Base-by-base conservation (phyloP, 1,284 basidiomycete species). In the Fomitopsis pinicola region DNA sequence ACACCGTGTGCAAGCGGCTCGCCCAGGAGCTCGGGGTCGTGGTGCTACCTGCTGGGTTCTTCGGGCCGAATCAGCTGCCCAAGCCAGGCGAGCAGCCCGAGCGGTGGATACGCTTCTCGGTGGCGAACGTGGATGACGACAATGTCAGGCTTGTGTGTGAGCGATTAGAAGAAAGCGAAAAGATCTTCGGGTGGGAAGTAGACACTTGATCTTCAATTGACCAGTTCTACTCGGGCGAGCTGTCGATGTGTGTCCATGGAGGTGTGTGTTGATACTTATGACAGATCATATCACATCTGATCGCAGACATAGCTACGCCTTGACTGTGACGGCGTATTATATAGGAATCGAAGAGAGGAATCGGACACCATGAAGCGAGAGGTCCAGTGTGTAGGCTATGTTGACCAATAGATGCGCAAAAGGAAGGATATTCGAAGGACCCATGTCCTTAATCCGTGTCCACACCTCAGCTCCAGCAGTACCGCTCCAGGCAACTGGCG, bases 71-170 rank as follows among this genome's bases (percentile, higher is more conserved):
- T 40, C 64, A 59, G 69, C 65, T 3, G 72, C 64, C 62, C 62
- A 72, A 52, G 69, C 65, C 3, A 72, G 66, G 63, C 58, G 71
- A 73, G 66, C 78, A 82, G 26, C 73, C 74, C 57, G 78, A 80
- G 59, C 73, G 81, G 55, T 93, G 87, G 87, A 77, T 94, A 15
- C 77, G 92, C 64, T 91, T 94, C 71, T 90, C 90, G 7, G 87
- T 94, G 4, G 90, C 91, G n/a, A 95, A 94, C 71, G 85, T 94
- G 19, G 78, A 80, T 44, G 86, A 91, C 59, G 83, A 83, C 42
- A 80, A 82, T 64, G 80, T 93, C 0, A 68, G 73, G 62, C 71
- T 75, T 55, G 85, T 89, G 0, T 91, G 87, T 62, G 78, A 78
- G 65, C 77, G 91, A 61, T 70, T 94, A 67, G 69, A 61, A 60